A percentile compares a stretch with the other conserved stretches of the same genome.
Conservation (phyloP, 2,329 filamentous ascomycete species). For the Fusarium zealandicum region DNA sequence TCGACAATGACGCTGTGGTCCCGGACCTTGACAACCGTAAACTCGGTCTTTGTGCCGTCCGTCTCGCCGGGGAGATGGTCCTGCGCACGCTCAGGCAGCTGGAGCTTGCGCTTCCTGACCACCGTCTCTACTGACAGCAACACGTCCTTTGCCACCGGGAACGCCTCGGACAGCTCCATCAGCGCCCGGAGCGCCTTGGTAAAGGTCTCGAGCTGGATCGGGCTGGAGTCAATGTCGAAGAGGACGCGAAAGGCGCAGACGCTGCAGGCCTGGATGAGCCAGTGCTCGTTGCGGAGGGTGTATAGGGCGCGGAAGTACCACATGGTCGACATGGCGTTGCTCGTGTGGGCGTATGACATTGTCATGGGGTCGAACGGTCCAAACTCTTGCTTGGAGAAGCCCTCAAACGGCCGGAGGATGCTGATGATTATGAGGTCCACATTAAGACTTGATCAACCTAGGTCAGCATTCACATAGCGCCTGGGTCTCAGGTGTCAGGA, state of each 20-base stretch:
- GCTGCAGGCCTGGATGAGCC: constrained; percentile 20
- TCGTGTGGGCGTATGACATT: constrained; percentile 17
- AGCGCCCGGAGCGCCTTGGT: constrained; percentile 23
- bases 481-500: too few species aligned
- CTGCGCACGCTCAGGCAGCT: constrained; percentile 12
- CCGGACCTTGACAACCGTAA: constrained; percentile 13
- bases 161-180: constrained; percentile 14
- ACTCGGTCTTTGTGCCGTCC: background rate
- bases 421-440: constrained; percentile 21
- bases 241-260: constrained; percentile 24
- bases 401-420: constrained; percentile 20
- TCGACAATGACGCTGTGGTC: constrained; percentile 23
- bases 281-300: constrained; percentile 15
- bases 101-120: constrained; percentile 6
- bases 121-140: constrained; percentile 16
- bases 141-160: constrained; percentile 19
- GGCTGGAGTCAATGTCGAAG: constrained; percentile 11
- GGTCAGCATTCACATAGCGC: background rate
- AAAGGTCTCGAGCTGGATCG: constrained; percentile 26
- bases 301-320: constrained; percentile 28
- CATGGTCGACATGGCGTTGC: constrained; percentile 27
- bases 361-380: constrained; percentile 16
- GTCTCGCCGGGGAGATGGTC: constrained; percentile 8
- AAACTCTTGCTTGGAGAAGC: constrained; percentile 14
- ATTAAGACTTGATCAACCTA: background rate